Evolutionary conservation across 176 grass and related monocot species (phyloP).

Genomic region (Pontederia crassipes): DNA sequence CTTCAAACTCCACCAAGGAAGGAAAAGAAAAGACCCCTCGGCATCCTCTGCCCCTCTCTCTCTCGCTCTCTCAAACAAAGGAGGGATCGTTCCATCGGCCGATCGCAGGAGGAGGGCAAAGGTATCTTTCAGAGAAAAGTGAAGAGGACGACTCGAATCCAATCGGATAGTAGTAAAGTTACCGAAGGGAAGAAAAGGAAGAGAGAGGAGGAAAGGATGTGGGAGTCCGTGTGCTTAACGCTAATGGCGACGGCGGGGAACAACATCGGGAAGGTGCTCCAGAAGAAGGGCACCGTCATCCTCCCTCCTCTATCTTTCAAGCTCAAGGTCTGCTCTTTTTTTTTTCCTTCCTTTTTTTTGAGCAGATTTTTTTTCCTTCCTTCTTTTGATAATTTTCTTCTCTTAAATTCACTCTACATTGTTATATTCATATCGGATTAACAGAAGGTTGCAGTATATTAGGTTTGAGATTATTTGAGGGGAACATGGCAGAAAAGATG

Average conservation of each 20-base stretch:
- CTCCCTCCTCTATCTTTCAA: slow-evolving; percentile 98
- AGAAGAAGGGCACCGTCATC: slow-evolving; percentile 95
- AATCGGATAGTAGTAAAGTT: background rate
- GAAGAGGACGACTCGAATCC: background rate
- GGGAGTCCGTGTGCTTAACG: slow-evolving; percentile 87
- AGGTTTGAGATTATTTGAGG: too few relatives aligned
- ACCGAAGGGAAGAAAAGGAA: background rate
- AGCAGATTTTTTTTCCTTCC: background rate
- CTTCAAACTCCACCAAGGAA: too few relatives aligned
- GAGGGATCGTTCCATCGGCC: too few relatives aligned
- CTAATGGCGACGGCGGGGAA: slow-evolving; percentile 81
- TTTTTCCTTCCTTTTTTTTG: background rate
- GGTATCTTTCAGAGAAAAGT: background rate
- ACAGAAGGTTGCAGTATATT: too few relatives aligned
- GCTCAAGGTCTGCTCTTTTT: slow-evolving; percentile 48
- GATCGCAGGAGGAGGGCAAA: slow-evolving; percentile 3
- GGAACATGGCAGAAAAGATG: too few relatives aligned
- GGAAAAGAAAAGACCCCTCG: too few relatives aligned
- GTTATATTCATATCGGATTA: too few relatives aligned
- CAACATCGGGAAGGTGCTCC: slow-evolving; percentile 95
- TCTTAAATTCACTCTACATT: too few relatives aligned
- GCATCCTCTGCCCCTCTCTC: too few relatives aligned
- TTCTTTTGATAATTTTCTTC: background rate
- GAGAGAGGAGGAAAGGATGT: slow-evolving; percentile 30
- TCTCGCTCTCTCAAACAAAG: too few relatives aligned